Evolutionary conservation across 2,329 filamentous ascomycete species (phyloP), one percentile per base, ranked within the genome.

Genomic region (Botrytis deweyae): DNA sequence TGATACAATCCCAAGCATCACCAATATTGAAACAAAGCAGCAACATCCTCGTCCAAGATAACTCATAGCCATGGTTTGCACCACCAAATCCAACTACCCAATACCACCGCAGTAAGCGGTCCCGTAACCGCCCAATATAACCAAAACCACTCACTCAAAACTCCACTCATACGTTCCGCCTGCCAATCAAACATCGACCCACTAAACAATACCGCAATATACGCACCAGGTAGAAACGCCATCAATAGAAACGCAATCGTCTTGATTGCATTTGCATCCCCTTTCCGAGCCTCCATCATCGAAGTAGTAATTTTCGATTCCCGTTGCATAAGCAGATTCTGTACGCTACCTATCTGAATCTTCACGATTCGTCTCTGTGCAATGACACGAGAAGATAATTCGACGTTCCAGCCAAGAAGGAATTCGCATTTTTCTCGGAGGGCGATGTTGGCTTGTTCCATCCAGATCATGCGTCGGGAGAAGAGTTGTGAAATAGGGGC

Each of bases 61-160:
- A 38, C 12, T 63, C 2, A 64, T 16, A 52, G 22, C 69, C 42
- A 71, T 14, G 69, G 42, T 18, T 42, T 29, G 64, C 42, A 46
- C 55, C 40, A 71, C 42, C 12, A 71, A 29, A 71, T n/a, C 40
- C 69, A 63, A 16, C n/a, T 38, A 6, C 58, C 44, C 42, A 71
- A 6, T 3, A 63, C 58, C 16, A 9, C 58, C 2, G 42, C 69
- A n/a, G 59, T 71, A 5, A 71, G 59, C 36, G 69, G 69, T 6
- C 69, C 69, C 16, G 59, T 29, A 14, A 71, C 40, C 6, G 69
- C 69, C 69, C 69, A 71, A 49, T 71, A 71, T 16, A 71, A 29
- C 69, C 69, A 71, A 38, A 71, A 71, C 69, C 69, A 71, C 33
- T 71, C 69, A 14, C 55, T 63, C 44, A 71, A 59, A 20, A 71